Evolutionary conservation across 768 basidiomycete species (phyloP), one percentile per base, ranked within the genome.

Genomic region (Chalciporus piperatus): DNA sequence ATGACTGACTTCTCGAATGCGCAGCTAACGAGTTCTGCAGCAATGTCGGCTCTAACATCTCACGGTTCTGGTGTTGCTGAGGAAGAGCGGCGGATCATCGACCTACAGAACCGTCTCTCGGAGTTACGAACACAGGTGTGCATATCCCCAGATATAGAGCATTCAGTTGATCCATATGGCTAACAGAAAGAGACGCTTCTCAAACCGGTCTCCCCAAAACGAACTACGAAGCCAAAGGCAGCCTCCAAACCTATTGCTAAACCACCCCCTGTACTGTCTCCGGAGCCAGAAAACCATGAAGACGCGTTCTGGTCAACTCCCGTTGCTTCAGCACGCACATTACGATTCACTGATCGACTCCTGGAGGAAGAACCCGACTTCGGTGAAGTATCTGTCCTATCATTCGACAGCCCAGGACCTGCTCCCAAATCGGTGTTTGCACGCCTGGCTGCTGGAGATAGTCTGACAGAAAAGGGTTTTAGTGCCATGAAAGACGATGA

Each of bases 261-360:
- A 61, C 51, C 40, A 17, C 47, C 53, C 27, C 16, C 54, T n/a
- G 51, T 61, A 20, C 63, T 55, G 42, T 54, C 61, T 41, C 60
- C 55, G 45, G 56, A 60, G 43, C 59, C 59, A 43, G 72, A 67
- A 60, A 72, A 52, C 10, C 71, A 77, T 23, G 84, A 86, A 62
- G 77, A 82, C 33, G 74, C 73, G 38, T 83, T 85, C 60, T 87
- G 85, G 83, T 77, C 74, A 27, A 83, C 84, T 1, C 82, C 84
- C 7, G 71, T 67, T 32, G 76, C 76, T 3, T 61, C 68, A 4
- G 78, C 76, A 13, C 82, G 83, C 35, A 80, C 80, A 0, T 71
- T 89, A 13, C 80, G 77, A 46, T 87, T 89, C 55, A 77, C 77
- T 1, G 81, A 84, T 37, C 82, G 82, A 52, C 72, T 82, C 13